Percentiles rank a stretch among this genome's conserved stretches.
Conservation (phyloP, 345 rosid species). For the Toxicodendron radicans region DNA sequence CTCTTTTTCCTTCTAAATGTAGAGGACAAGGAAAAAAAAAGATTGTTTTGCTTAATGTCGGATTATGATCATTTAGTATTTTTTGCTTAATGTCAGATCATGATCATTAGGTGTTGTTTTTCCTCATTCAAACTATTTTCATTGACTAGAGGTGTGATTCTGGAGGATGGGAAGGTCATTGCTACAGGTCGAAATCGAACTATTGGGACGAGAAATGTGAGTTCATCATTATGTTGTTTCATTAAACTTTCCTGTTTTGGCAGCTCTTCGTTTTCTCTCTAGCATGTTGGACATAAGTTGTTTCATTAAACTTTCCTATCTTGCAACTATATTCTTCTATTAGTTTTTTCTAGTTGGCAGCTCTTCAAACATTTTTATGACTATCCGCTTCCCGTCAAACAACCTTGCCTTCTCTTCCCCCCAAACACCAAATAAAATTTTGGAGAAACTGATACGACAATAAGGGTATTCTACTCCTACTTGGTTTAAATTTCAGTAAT, state of each 20-base stretch:
- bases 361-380: too few relatives aligned
- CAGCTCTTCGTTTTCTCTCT: background rate
- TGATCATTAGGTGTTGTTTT: background rate
- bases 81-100: too few relatives aligned
- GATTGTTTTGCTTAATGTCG: background rate
- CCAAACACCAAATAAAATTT: too few relatives aligned
- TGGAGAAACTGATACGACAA: too few relatives aligned
- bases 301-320: too few relatives aligned
- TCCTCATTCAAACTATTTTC: slow-evolving; percentile 10
- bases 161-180: too few relatives aligned
- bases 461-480: too few relatives aligned
- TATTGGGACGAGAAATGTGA: slow-evolving; percentile 41
- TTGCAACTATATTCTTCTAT: background rate
- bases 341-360: background rate
- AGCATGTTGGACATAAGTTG: background rate
- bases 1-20: background rate
- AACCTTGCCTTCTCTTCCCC: too few relatives aligned
- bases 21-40: background rate
- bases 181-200: slow-evolving; percentile 43
- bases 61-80: too few relatives aligned
- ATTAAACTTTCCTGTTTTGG: background rate
- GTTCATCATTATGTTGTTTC: background rate
- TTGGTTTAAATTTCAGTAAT: too few relatives aligned
- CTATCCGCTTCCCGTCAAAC: too few relatives aligned
- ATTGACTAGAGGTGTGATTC: too few relatives aligned